Base-by-base conservation (phyloP, 2,329 filamentous ascomycete species). In the Pyrenophora tritici-repentis region DNA sequence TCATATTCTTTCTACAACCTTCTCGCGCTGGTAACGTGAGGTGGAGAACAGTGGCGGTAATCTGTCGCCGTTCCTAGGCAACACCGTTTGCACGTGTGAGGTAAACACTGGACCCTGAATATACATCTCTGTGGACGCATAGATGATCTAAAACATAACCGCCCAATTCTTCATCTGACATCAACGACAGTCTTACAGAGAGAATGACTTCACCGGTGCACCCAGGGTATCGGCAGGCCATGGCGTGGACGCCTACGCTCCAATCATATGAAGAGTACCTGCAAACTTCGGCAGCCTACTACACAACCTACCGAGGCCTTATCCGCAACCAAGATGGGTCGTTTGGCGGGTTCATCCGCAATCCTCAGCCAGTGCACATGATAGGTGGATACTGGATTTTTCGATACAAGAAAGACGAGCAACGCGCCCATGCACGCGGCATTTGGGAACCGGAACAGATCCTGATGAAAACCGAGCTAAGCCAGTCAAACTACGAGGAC, bases 361-460 rank as follows among this genome's bases (percentile, higher is more conserved):
- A 29, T 1, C 14, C 37, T 6, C 40, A 57, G 5, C 17, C 46
- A 6, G 42, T 44, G 0, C 58, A 60, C 14, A 0, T 43, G 4
- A 13, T 29, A 4, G 37, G 37, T 14, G 62, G 61, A 0, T 59
- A 64, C 17, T 66, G 61, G 61, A 45, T n/a, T 13, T 64, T 65
- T 24, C 16, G 24, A 7, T 42, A 42, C 9, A 16, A 33, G n/a
- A 20, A 52, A 0, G 63, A 65, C 18, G 59, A 64, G 9, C 49
- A 33, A 8, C 54, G 54, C 36, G 59, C 63, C 7, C 42, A 47
- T 24, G 14, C 26, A 3, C 35, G n/a, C 9, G 61, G 62, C 14
- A 38, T 60, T 3, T 17, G n/a, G 4, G 56, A 22, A 2, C 63
- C 62, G 0, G 63, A 66, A 22, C 44, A 46, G 0, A n/a, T 64